Evolutionary conservation across 257 asterid species (phyloP).

Genomic region (Mitragyna speciosa): DNA sequence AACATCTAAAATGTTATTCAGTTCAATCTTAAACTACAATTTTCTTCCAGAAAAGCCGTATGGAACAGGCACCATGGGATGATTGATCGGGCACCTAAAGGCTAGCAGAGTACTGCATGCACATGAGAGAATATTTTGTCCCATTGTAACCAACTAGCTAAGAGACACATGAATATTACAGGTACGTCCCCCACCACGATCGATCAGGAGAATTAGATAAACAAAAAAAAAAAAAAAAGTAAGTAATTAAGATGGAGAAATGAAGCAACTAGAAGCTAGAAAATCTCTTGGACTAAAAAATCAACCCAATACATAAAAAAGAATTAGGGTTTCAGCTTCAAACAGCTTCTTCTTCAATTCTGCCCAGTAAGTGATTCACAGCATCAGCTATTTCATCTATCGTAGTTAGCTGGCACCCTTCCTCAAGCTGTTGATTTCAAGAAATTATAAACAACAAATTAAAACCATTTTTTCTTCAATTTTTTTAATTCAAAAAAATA

Average conservation of each 20-base stretch:
- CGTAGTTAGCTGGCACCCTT: slow-evolving; percentile 47
- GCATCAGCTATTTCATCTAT: slow-evolving; percentile 52
- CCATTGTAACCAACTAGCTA: slow-evolving; percentile 21
- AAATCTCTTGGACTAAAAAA: slow-evolving; percentile 2
- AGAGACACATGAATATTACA: slow-evolving; percentile 23
- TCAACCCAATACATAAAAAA: neutral
- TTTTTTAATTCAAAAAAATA: neutral
- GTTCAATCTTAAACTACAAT: neutral
- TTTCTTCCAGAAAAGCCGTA: neutral
- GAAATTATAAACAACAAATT: neutral
- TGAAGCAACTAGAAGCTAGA: neutral
- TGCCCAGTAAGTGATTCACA: slow-evolving; percentile 37
- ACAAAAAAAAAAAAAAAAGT: neutral
- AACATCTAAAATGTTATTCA: neutral
- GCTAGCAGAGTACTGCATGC: slow-evolving; percentile 7
- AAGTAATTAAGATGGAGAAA: neutral
- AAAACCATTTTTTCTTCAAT: neutral
- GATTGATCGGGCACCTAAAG: slow-evolving; percentile 2
- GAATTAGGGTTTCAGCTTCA: slow-evolving; percentile 17
- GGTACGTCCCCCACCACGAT: neutral
- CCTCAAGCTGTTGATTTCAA: slow-evolving; percentile 36
- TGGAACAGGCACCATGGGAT: neutral
- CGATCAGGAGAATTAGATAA: neutral
- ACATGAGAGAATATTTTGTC: slow-evolving; percentile 28
- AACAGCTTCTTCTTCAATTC: slow-evolving; percentile 42